Percentiles rank a stretch among this genome's conserved stretches.
phyloP scores from a whole-genome alignment of 2,329 filamentous ascomycete genomes.

The Decorospora gaudefroyi region DNA sequence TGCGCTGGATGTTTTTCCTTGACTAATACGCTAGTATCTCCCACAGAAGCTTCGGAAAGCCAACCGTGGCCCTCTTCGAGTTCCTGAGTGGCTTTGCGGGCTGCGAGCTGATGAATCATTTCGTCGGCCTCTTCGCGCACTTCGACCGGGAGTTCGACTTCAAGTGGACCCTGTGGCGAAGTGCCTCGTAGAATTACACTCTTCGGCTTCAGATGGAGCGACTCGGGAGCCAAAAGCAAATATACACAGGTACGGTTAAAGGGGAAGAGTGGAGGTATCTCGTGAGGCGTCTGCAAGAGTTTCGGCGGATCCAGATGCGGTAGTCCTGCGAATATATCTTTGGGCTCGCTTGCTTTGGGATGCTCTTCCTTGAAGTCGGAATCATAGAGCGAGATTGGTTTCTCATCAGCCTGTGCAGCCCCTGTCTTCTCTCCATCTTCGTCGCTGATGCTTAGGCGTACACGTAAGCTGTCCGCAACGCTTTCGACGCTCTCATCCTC shows the following conservation, averaged over 20 bases:
- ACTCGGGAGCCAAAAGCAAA: slow-evolving; percentile 7
- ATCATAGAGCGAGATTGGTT: slow-evolving; percentile 3
- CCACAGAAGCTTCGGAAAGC: slow-evolving; percentile 1
- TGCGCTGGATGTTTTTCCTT: neutral
- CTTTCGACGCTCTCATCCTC: slow-evolving; percentile 8
- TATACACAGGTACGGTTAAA: slow-evolving; percentile 12
- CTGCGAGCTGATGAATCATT: slow-evolving; percentile 13
- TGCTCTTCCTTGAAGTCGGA: neutral
- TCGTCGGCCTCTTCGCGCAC: slow-evolving; percentile 4
- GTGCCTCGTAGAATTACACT: slow-evolving; percentile 5
- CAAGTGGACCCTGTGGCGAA: slow-evolving; percentile 7
- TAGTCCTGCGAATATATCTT: slow-evolving; percentile 1
- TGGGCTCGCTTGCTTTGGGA: slow-evolving; percentile 1
- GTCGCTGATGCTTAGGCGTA: neutral
- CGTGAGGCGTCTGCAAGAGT: slow-evolving; percentile 4
- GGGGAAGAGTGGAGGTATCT: slow-evolving; percentile 4
- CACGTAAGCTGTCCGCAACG: slow-evolving; percentile 3
- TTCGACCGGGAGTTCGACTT: slow-evolving; percentile 6
- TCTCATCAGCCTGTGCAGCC: neutral
- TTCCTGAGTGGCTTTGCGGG: slow-evolving; percentile 7
- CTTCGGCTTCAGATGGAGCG: slow-evolving; percentile 2
- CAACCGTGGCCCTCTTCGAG: slow-evolving; percentile 13
- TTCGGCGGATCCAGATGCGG: slow-evolving; percentile 2
- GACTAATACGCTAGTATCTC: neutral
- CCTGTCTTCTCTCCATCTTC: neutral